Conservation (phyloP, 1,284 basidiomycete species). For the Ganoderma lucidum region DNA sequence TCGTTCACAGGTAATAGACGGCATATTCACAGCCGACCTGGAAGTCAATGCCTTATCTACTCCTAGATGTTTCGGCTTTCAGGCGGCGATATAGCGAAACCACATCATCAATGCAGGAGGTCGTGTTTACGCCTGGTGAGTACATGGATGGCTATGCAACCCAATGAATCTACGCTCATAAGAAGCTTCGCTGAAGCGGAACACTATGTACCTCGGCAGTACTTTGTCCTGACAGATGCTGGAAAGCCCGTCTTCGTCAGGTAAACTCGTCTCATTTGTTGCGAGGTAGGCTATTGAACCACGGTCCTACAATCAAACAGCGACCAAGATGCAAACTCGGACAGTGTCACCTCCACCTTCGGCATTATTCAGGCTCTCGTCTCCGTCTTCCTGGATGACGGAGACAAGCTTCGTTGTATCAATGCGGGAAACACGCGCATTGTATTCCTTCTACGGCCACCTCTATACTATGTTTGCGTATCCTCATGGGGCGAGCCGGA, state of each 20-base stretch:
- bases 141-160: neutral
- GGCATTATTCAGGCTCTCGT: slow-evolving; percentile 96
- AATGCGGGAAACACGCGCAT: slow-evolving; percentile 82
- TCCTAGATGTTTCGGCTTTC: slow-evolving; percentile 26
- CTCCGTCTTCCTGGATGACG: slow-evolving; percentile 88
- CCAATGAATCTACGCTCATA: neutral
- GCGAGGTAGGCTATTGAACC: neutral
- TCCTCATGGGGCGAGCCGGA: slow-evolving; percentile 95
- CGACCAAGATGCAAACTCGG: slow-evolving; percentile 56
- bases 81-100: slow-evolving; percentile 34
- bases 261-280: slow-evolving; percentile 48
- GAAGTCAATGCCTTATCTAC: neutral
- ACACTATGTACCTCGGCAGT: slow-evolving; percentile 74
- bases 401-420: slow-evolving; percentile 84
- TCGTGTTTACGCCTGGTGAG: slow-evolving; percentile 40
- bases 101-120: slow-evolving; percentile 38
- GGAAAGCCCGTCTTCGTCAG: slow-evolving; percentile 94
- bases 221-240: slow-evolving; percentile 93
- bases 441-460: slow-evolving; percentile 85
- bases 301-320: slow-evolving; percentile 12
- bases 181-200: slow-evolving; percentile 38
- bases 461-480: slow-evolving; percentile 91
- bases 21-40: too few species aligned
- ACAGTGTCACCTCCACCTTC: slow-evolving; percentile 81
- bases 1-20: slow-evolving; percentile 33